Evolutionary conservation across 352 stramenopile genomes (phyloP).

Genomic region (Pythium aphanidermatum): DNA sequence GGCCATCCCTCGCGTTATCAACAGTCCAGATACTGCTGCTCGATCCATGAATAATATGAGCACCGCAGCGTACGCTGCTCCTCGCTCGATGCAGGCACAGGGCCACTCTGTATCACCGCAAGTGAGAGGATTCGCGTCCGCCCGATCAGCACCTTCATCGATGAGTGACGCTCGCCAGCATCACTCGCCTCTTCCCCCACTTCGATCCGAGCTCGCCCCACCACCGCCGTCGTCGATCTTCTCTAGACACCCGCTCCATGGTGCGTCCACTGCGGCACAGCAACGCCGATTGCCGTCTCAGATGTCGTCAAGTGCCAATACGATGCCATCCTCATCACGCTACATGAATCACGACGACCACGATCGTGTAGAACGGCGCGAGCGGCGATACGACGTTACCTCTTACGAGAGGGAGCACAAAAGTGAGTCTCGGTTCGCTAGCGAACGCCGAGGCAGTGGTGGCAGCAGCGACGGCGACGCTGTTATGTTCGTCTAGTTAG

Average conservation of each 20-base stretch:
- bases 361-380: not conserved
- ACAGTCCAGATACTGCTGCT: not conserved
- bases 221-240: conserved; percentile 12
- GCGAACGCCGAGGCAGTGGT: conserved; percentile 8
- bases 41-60: not conserved
- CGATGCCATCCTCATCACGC: not conserved
- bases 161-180: conserved; percentile 4
- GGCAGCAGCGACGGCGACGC: conserved; percentile 15
- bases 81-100: too few relatives aligned
- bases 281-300: conserved; percentile 1
- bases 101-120: not conserved
- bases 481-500: conserved; percentile 18
- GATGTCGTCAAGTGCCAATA: not conserved
- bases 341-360: conserved; percentile 10
- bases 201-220: conserved; percentile 4
- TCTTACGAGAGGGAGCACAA: conserved; percentile 11
- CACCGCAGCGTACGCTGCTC: not conserved
- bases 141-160: not conserved
- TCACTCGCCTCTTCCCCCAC: conserved; percentile 6
- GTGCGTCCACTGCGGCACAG: not conserved
- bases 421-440: too few relatives aligned
- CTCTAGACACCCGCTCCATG: conserved; percentile 7
- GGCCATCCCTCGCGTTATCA: conserved; percentile 10
- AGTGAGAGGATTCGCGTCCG: not conserved
- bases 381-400: conserved; percentile 4